Base-by-base conservation (phyloP, 176 grass and related monocot species). In the Carex littledalei region DNA sequence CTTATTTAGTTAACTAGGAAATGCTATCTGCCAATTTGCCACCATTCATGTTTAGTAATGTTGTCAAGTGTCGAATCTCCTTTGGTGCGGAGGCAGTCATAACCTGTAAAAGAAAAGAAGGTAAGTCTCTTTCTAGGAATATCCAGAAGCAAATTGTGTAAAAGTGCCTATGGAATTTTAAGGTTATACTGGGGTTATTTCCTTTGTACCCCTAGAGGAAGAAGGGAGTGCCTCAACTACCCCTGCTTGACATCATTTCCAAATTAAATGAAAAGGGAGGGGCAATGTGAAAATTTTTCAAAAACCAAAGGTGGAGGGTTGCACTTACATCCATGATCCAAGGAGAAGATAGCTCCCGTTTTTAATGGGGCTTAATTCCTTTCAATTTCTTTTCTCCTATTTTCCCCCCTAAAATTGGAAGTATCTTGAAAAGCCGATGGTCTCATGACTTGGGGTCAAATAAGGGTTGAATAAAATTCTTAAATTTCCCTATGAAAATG, bases 51-150 rank as follows among this genome's bases (percentile, higher is more conserved):
- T 88, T 88, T 75, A 99, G 89, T 62, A 95, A 88, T 13, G 93
- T 89, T 59, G 85, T 92, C 12, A 95, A 63, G 67, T 94, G 93
- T 12, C 82, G 2, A 68, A 95, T 88, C 87, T 95, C 93, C 88
- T 95, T 95, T 0, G 96, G 96, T 80, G 94, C 92, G 34, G 96
- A 99, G 22, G 83, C 91, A 5, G 93, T 99, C 72, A 94, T 81
- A 79, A 94, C 89, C 95, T 97, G 90, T 72, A 83, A 14, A 22
- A 69, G 65, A 32, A 57, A 22, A 69, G 60, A 24, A 57, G 14
- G 1, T 21, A 83, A 11, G 21, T 77, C 62, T 20, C 79, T 62
- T 65, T 85, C 35, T 75, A 86, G 52, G 81, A 56, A 60, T 21
- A 72, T 61, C 31, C 14, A 74, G 79, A 49, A 59, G 21, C 4